phyloP scores from a whole-genome alignment of 441 rosid species.

The Cnidoscolus chayamansa region DNA sequence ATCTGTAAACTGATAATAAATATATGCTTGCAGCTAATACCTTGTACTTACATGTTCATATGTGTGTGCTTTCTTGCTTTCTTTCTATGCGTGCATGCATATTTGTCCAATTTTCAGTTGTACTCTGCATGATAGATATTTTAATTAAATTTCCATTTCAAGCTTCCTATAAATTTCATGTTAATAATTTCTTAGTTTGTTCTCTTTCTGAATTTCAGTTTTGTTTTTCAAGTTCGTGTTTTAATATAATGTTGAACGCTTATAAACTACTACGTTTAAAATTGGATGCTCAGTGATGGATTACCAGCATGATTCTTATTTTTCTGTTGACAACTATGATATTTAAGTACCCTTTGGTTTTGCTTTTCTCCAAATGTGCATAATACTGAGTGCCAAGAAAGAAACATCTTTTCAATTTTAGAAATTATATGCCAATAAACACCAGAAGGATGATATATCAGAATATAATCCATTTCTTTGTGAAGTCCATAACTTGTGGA shows the following conservation, averaged over 20 bases:
- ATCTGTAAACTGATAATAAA: not conserved
- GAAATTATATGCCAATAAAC: no score
- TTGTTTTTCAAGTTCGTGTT: not conserved
- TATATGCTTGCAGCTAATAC: not conserved
- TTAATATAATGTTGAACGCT: not conserved
- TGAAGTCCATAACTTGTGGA: no score
- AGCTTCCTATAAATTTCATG: not conserved
- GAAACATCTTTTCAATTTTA: not conserved
- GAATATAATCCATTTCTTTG: no score
- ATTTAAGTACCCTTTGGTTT: not conserved
- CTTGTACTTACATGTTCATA: not conserved
- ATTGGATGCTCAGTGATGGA: not conserved
- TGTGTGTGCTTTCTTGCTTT: not conserved
- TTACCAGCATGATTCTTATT: not conserved
- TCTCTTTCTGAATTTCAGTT: not conserved
- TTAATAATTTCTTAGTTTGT: not conserved
- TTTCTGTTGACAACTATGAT: not conserved
- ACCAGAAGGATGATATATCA: not conserved
- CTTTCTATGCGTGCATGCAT: not conserved
- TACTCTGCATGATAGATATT: not conserved
- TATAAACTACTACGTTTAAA: not conserved
- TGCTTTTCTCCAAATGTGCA: not conserved
- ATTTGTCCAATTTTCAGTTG: not conserved
- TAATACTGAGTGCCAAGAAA: not conserved
- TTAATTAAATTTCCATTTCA: slow-evolving; percentile 2